Base-by-base conservation (phyloP, 2,329 filamentous ascomycete genomes). In the Proliferodiscus dingleyae region DNA sequence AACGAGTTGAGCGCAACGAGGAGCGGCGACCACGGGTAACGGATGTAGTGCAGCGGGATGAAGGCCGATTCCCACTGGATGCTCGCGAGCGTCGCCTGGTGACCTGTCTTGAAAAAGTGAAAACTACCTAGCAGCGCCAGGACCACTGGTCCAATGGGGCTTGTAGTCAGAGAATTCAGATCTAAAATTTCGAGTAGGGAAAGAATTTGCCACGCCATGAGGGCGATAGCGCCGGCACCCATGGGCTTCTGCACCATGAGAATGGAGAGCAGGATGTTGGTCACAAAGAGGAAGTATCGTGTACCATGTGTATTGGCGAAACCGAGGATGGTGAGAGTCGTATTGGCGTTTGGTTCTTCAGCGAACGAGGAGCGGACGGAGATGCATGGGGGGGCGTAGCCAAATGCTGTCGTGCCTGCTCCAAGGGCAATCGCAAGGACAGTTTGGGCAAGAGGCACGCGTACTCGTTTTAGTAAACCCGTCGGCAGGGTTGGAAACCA, bases 61-160 rank as follows among this genome's bases (percentile, higher is more conserved):
- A 98, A 98, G 3, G 89, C 91, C 16, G 81, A 80, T 68, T 98
- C 93, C 93, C 93, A 98, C 63, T 98, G 93, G 61, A 98, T 91
- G 54, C 82, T 87, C 56, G 83, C 78, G 19, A 95, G 77, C 0
- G 83, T 85, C 10, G 91, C 91, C 68, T 97, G 91, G 66, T 98
- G 93, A 50, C 93, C 93, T 0, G 93, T 98, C 64, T 95, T 96
- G 80, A 98, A 98, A 72, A 83, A 98, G 71, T 96, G 84, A 67
- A 91, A 95, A 60, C 86, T 89, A 49, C 90, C 93, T 1, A 98
- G 79, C n/a, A 97, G 70, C 9, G 83, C 91, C 21, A 97, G 78
- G 52, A 94, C 75, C 30, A 93, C 72, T 16, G 93, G 90, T 0
- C 89, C 91, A 57, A 97, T 85, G 5, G 89, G 75, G 36, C 81